Evolutionary conservation across 2,329 filamentous ascomycete genomes (phyloP).

Genomic region (Aspergillus pseudonomiae): DNA sequence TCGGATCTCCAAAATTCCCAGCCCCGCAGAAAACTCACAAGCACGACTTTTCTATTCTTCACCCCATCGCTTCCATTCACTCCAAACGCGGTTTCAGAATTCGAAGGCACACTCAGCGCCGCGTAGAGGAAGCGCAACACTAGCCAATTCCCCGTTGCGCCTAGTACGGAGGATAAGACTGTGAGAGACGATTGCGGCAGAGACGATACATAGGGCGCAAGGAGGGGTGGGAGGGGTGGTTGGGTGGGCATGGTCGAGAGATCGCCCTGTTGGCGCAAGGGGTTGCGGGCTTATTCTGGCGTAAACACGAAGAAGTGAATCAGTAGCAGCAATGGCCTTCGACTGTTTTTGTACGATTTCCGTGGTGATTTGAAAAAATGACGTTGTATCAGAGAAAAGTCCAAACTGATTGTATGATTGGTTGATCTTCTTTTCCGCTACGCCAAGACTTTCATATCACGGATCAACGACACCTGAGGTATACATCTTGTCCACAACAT

Average conservation of each 20-base stretch:
- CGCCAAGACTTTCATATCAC: conserved; percentile 26
- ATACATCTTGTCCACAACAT: background rate
- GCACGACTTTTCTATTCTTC: conserved; percentile 60
- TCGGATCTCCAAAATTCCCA: conserved; percentile 77
- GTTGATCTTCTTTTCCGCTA: conserved; percentile 17
- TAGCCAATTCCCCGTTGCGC: conserved; percentile 61
- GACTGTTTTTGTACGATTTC: background rate
- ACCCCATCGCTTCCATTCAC: conserved; percentile 31
- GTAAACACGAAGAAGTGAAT: background rate
- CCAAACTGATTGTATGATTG: conserved; percentile 26
- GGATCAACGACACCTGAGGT: background rate
- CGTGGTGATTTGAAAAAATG: conserved; percentile 19
- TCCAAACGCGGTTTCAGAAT: conserved; percentile 22
- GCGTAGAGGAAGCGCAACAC: conserved; percentile 55
- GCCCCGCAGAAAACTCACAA: conserved; percentile 83
- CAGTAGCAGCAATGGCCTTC: background rate
- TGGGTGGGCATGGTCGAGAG: conserved; percentile 40
- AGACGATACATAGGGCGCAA: conserved; percentile 41
- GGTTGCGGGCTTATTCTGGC: background rate
- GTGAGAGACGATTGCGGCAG: conserved; percentile 43
- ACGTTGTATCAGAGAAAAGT: conserved; percentile 30
- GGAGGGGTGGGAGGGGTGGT: conserved; percentile 44
- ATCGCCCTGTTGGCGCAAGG: background rate
- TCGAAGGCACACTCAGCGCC: conserved; percentile 40
- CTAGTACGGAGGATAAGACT: conserved; percentile 48